Base-by-base conservation (phyloP, 345 rosid species). In the Eucalyptus fibrosa region DNA sequence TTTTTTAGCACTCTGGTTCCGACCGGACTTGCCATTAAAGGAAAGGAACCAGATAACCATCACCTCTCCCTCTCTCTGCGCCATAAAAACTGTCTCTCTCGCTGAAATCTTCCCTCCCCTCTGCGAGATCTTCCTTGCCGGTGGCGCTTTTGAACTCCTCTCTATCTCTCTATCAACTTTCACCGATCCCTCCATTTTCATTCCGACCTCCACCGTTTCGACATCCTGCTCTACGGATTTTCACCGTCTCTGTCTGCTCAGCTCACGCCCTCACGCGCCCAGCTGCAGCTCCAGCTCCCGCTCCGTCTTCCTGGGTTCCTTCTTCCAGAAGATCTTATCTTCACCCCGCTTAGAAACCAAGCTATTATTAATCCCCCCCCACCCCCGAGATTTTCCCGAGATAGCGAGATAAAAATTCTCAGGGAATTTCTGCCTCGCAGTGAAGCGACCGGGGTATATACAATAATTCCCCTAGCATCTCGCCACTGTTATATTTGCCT, bases 241-340 rank as follows among this genome's bases (percentile, higher is more conserved):
- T 30, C 77, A 23, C 47, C 14, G 85, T 77, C 47, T 77, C 85
- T 21, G 85, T 21, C 83, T 40, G 45, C 21, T 77, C 28, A 21
- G 83, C 16, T 72, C 45, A 19, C 82, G 82, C 42, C 44, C 37
- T 80, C 87, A n/a, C 47, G 32, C 72, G 42, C 69, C 28, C n/a
- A 45, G 40, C 81, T 51, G 16, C 62, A 6, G 50, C 81, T 87
- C 12, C n/a, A 45, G 30, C 81, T 51, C 34, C 62, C 6, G 50
- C 81, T 87, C 86, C 45, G 40, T 32, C 83, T 88, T 80, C 90
- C 91, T 89, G 91, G 89, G 91, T 94, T 93, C 94, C 96, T 96
- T 96, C 94, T 81, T 91, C 93, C 91, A 91, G 93, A 97, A 96
- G 98, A 87, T 97, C 96, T 95, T 96, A 94, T 96, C 97, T 91